These are phyloP conservation scores for Leccinum ochraceum DNA, from an alignment of 768 basidiomycete species.

Conservation along the genomic window DNA sequence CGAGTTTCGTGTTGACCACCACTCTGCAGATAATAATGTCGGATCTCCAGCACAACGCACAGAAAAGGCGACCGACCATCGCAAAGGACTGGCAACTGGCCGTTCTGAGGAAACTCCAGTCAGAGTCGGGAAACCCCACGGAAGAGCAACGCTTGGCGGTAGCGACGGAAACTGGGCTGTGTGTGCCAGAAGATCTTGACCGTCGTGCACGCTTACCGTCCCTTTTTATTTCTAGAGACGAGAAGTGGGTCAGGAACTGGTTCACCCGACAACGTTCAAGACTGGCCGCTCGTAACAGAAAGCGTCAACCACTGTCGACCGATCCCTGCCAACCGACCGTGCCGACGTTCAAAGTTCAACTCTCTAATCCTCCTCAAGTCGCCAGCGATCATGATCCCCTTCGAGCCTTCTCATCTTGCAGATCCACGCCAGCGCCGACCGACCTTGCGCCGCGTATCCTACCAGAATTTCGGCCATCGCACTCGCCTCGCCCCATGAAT, in stretches of 20 bases:
- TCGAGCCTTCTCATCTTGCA: not conserved
- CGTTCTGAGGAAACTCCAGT: slow-evolving; percentile 28
- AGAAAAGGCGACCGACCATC: slow-evolving; percentile 14
- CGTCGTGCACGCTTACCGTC: slow-evolving; percentile 9
- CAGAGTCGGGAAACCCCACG: slow-evolving; percentile 25
- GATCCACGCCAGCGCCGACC: slow-evolving; percentile 6
- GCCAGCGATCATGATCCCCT: not conserved
- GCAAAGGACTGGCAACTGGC: slow-evolving; percentile 33
- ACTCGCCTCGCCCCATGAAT: not conserved
- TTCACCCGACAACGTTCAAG: slow-evolving; percentile 31
- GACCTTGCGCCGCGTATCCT: not conserved
- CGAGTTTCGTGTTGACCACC: slow-evolving; percentile 12
- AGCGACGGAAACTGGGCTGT: slow-evolving; percentile 33
- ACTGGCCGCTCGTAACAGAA: slow-evolving; percentile 15
- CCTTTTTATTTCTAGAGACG: slow-evolving; percentile 21
- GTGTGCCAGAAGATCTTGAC: slow-evolving; percentile 17
- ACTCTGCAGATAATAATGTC: not conserved
- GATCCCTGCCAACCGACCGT: not conserved
- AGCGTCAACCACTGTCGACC: not conserved
- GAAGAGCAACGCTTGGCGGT: slow-evolving; percentile 22
- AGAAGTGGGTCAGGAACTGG: slow-evolving; percentile 33
- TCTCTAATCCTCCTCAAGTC: not conserved
- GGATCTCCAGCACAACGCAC: not conserved
- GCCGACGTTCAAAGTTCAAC: slow-evolving; percentile 19
- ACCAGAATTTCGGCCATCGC: not conserved